Conservation (phyloP, 768 basidiomycete species). For the Panellus pusillus region DNA sequence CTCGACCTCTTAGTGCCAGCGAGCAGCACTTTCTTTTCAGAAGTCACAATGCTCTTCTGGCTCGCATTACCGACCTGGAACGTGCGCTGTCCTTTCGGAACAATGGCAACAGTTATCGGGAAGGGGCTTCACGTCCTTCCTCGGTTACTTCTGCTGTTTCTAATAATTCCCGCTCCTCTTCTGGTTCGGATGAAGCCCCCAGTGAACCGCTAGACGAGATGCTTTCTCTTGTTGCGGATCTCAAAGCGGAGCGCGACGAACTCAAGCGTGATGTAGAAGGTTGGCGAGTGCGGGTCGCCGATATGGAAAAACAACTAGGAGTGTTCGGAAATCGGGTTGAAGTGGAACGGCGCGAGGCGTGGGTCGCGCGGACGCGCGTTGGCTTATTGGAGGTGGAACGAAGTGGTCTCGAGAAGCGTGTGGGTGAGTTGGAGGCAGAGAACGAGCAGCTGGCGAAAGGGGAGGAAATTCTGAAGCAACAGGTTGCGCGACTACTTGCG, state of each 20-base stretch:
- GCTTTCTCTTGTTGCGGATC: constrained; percentile 69
- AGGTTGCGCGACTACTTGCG: constrained; percentile 32
- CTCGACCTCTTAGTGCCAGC: constrained; percentile 60
- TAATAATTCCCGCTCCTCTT: constrained; percentile 29
- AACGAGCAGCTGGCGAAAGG: constrained; percentile 34
- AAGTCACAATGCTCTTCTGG: constrained; percentile 79
- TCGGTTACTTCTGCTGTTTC: constrained; percentile 51
- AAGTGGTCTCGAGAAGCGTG: constrained; percentile 49
- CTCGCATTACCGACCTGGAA: constrained; percentile 81
- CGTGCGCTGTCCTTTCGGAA: constrained; percentile 53
- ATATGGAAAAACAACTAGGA: constrained; percentile 69
- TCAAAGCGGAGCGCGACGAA: constrained; percentile 88
- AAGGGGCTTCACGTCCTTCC: constrained; percentile 42
- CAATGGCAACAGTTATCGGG: constrained; percentile 33
- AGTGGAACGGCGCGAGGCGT: constrained; percentile 77
- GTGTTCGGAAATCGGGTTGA: constrained; percentile 71
- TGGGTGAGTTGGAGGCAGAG: constrained; percentile 29
- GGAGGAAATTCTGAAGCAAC: constrained; percentile 36
- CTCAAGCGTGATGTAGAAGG: constrained; percentile 85
- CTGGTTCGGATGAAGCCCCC: constrained; percentile 32
- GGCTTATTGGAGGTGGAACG: constrained; percentile 70
- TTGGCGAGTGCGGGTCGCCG: constrained; percentile 76
- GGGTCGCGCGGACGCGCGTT: constrained; percentile 76
- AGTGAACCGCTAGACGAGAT: constrained; percentile 75
- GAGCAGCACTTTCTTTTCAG: constrained; percentile 87